These are phyloP conservation scores for Pseudomonodictys pantanalensis DNA, from an alignment of 495 filamentous ascomycete genomes.

Conservation along the genomic window DNA sequence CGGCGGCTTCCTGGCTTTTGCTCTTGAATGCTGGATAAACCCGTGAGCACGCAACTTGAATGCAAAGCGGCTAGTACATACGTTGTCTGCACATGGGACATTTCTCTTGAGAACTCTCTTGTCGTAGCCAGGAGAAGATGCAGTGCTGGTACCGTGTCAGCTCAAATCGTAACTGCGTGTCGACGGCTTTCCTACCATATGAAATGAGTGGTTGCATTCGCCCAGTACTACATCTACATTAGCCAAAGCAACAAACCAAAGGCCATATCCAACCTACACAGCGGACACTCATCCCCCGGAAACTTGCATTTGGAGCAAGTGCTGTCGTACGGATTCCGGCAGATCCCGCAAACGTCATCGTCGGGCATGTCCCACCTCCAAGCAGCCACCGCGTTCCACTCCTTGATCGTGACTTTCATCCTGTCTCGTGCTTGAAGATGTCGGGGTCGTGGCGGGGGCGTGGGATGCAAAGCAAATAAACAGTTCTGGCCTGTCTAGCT, in stretches of 20 bases:
- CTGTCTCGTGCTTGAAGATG: conserved; percentile 9
- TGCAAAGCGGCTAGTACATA: conserved; percentile 47
- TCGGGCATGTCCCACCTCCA: conserved; percentile 98
- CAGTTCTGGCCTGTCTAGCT: not conserved
- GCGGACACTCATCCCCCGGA: conserved; percentile 90
- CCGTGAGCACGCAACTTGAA: conserved; percentile 29
- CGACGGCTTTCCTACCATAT: conserved; percentile 65
- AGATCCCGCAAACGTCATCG: conserved; percentile 98
- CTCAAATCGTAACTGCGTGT: not conserved
- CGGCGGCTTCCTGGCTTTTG: conserved; percentile 44
- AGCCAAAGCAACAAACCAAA: no score
- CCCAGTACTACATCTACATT: conserved; percentile 67
- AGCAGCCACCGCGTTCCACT: conserved; percentile 89
- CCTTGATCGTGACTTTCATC: conserved; percentile 93
- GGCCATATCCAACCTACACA: conserved; percentile 59
- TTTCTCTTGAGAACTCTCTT: conserved; percentile 86
- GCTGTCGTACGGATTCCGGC: conserved; percentile 94
- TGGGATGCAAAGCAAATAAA: conserved; percentile 6
- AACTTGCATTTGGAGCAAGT: conserved; percentile 98
- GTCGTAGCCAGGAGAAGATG: conserved; percentile 91
- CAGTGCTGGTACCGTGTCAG: conserved; percentile 66
- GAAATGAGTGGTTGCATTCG: conserved; percentile 94
- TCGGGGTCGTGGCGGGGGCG: conserved; percentile 5
- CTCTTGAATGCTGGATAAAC: conserved; percentile 63
- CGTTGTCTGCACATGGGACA: conserved; percentile 98